Conservation (phyloP, 306 rosid species). For the Pterocarpus santalinus region DNA sequence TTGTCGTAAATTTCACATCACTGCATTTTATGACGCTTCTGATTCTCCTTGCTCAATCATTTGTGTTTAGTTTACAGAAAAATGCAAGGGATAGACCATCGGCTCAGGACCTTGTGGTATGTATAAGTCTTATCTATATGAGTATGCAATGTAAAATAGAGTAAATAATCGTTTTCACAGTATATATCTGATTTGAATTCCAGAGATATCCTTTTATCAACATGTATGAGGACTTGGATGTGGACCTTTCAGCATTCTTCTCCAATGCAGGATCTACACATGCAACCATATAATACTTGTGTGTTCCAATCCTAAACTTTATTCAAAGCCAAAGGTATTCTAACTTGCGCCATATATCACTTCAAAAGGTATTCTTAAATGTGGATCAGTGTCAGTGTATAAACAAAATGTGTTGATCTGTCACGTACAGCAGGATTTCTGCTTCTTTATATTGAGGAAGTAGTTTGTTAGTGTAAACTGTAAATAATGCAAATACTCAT, state of each 20-base stretch:
- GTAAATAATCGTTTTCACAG: slow-evolving; percentile 45
- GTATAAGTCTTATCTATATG: slow-evolving; percentile 43
- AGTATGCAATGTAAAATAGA: slow-evolving; percentile 21
- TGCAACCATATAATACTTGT: slow-evolving; percentile 70
- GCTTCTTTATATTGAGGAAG: slow-evolving; percentile 2
- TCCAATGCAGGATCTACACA: slow-evolving; percentile 79
- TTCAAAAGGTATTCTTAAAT: neutral
- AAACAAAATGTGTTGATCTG: neutral
- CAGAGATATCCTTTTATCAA: slow-evolving; percentile 87
- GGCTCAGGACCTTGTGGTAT: slow-evolving; percentile 81
- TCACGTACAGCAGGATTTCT: neutral
- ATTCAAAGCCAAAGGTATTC: neutral
- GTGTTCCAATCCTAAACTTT: slow-evolving; percentile 22
- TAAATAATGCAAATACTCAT: neutral
- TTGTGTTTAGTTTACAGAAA: slow-evolving; percentile 71
- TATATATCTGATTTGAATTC: slow-evolving; percentile 41
- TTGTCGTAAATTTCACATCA: slow-evolving; percentile 27
- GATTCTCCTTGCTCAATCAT: slow-evolving; percentile 40
- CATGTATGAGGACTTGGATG: slow-evolving; percentile 67
- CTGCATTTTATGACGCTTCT: slow-evolving; percentile 49
- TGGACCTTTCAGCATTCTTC: slow-evolving; percentile 88
- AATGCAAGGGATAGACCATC: slow-evolving; percentile 74
- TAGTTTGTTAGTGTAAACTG: slow-evolving; percentile 28
- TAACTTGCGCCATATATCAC: neutral
- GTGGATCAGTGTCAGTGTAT: neutral